phyloP scores from a whole-genome alignment of 2,329 filamentous ascomycete genomes.

The Botrytis fabae region DNA sequence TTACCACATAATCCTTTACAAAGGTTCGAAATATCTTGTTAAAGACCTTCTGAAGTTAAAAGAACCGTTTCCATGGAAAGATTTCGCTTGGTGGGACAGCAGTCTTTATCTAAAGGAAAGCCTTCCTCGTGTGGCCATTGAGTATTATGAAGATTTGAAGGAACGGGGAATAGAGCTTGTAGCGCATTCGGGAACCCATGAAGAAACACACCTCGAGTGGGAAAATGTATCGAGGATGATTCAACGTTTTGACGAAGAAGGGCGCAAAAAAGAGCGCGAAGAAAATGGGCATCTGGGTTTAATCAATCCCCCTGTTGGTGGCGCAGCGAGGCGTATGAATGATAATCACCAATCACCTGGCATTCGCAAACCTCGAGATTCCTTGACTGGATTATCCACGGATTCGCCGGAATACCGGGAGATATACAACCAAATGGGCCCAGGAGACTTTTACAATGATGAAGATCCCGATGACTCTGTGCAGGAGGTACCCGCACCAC shows the following conservation, averaged over 20 bases:
- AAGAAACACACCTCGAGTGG: neutral
- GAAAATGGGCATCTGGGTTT: neutral
- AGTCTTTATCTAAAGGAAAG: neutral
- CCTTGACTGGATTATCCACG: no score
- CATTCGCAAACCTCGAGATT: neutral
- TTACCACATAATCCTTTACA: rapidly evolving
- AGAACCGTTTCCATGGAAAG: neutral
- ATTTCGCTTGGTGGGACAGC: neutral
- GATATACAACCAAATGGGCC: no score
- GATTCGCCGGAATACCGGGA: no score
- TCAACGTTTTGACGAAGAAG: neutral
- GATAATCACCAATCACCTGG: neutral
- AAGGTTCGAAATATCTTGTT: no score
- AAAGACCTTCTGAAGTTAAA: no score
- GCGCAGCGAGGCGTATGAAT: neutral
- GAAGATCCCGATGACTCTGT: neutral
- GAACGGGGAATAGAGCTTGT: neutral
- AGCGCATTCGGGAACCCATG: neutral
- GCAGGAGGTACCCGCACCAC: neutral
- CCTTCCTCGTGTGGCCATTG: rapidly evolving
- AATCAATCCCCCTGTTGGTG: neutral
- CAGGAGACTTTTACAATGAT: rapidly evolving
- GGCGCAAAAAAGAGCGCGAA: neutral
- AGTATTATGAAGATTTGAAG: neutral
- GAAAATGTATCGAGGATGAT: neutral